Evolutionary conservation across 2,329 filamentous ascomycete genomes (phyloP).

Genomic region (Ophiostoma ulmi): DNA sequence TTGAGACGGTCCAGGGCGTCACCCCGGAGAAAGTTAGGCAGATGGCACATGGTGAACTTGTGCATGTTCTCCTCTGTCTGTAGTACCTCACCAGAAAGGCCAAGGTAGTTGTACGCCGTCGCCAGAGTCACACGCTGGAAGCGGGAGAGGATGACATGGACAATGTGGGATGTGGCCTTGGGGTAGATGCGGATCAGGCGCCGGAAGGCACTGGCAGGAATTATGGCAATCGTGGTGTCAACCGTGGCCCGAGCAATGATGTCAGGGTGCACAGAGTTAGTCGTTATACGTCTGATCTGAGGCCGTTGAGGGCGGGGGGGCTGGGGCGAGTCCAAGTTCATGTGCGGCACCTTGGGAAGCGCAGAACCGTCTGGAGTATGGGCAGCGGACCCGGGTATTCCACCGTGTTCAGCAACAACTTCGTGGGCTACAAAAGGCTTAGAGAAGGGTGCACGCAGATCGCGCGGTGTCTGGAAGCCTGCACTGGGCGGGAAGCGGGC

Average conservation of each 20-base stretch:
- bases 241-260: constrained; percentile 94
- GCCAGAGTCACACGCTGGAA: constrained; percentile 91
- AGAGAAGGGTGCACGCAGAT: constrained; percentile 37
- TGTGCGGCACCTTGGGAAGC: constrained; percentile 63
- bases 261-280: constrained; percentile 86
- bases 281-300: constrained; percentile 42
- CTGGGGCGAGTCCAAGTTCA: constrained; percentile 57
- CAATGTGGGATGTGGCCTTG: constrained; percentile 93
- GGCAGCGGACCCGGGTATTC: constrained; percentile 21
- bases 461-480: constrained; percentile 33
- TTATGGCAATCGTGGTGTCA: constrained; percentile 97
- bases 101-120: constrained; percentile 90
- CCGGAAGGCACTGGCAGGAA: constrained; percentile 91
- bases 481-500: constrained; percentile 31
- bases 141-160: constrained; percentile 92
- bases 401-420: constrained; percentile 29
- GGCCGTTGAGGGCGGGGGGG: constrained; percentile 39
- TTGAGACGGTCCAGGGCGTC: constrained; percentile 78
- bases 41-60: constrained; percentile 81
- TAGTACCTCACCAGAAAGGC: constrained; percentile 83
- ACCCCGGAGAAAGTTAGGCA: constrained; percentile 85
- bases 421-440: constrained; percentile 31
- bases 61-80: constrained; percentile 92
- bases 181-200: constrained; percentile 90
- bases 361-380: constrained; percentile 30